Conservation (phyloP, 306 rosid species). For the Adenanthera pavonina region DNA sequence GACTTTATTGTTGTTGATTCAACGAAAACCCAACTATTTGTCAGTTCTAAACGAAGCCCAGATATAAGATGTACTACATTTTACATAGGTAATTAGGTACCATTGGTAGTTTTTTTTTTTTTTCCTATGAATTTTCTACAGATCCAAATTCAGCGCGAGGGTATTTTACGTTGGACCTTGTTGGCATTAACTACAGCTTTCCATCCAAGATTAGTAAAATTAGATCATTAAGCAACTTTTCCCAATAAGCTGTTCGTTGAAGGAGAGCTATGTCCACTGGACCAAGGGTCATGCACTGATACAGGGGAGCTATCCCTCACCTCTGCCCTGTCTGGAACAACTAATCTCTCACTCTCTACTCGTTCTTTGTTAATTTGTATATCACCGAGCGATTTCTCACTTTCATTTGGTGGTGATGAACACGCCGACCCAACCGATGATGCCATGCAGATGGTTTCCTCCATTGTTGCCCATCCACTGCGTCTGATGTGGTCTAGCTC, state of each 20-base stretch:
- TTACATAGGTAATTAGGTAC: not conserved
- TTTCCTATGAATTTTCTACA: not conserved
- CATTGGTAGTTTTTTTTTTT: not conserved
- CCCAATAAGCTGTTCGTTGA: constrained; percentile 89
- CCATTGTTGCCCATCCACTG: constrained; percentile 85
- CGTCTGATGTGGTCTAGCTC: constrained; percentile 77
- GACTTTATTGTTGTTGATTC: too few species aligned
- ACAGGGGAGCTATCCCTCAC: constrained; percentile 82
- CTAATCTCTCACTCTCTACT: constrained; percentile 62
- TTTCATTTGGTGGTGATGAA: constrained; percentile 65
- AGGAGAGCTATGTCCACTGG: constrained; percentile 91
- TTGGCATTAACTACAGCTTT: not conserved
- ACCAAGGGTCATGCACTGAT: constrained; percentile 91
- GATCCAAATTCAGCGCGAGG: not conserved
- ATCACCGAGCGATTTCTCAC: constrained; percentile 58
- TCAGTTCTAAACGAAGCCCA: too few species aligned
- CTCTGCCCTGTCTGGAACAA: constrained; percentile 50
- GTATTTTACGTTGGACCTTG: not conserved
- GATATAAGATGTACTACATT: not conserved
- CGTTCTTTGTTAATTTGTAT: constrained; percentile 42
- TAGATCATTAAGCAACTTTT: constrained; percentile 60
- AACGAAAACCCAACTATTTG: too few species aligned
- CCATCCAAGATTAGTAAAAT: not conserved
- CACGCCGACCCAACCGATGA: constrained; percentile 67
- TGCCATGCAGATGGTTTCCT: constrained; percentile 62